These are phyloP conservation scores for Dioscorea cayenensis DNA, from an alignment of 116 monocot genomes.

Conservation along the genomic window DNA sequence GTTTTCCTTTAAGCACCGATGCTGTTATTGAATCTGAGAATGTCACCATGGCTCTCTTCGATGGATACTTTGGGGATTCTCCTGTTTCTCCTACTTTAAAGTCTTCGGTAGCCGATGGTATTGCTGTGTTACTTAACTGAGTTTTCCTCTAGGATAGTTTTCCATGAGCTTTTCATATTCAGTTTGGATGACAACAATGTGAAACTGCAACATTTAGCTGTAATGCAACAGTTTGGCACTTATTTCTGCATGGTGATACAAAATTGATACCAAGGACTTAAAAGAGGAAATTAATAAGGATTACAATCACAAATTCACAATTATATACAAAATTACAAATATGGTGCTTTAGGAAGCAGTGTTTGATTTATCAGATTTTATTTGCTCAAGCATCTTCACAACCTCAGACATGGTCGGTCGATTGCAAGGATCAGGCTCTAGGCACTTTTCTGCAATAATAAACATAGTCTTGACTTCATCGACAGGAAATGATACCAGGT, in stretches of 20 bases:
- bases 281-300: neutral
- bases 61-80: conserved; percentile 54
- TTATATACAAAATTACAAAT: neutral
- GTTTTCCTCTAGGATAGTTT: neutral
- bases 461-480: conserved; percentile 60
- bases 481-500: conserved; percentile 21
- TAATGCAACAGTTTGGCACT: too few species aligned
- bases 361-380: conserved; percentile 14
- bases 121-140: conserved; percentile 21
- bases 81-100: conserved; percentile 70
- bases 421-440: conserved; percentile 58
- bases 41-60: conserved; percentile 54
- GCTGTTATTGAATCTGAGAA: conserved; percentile 51
- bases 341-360: conserved; percentile 1
- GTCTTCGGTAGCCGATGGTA: conserved; percentile 40
- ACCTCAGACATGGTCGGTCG: conserved; percentile 65
- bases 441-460: conserved; percentile 57
- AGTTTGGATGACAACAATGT: too few species aligned
- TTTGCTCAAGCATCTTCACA: conserved; percentile 67
- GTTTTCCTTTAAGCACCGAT: conserved; percentile 35
- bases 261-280: too few species aligned
- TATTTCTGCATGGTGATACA: too few species aligned
- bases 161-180: too few species aligned
- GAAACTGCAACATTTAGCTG: too few species aligned
- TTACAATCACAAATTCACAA: neutral